phyloP scores from a whole-genome alignment of 139 green algal species.

The Astrephomene gubernaculifera region DNA sequence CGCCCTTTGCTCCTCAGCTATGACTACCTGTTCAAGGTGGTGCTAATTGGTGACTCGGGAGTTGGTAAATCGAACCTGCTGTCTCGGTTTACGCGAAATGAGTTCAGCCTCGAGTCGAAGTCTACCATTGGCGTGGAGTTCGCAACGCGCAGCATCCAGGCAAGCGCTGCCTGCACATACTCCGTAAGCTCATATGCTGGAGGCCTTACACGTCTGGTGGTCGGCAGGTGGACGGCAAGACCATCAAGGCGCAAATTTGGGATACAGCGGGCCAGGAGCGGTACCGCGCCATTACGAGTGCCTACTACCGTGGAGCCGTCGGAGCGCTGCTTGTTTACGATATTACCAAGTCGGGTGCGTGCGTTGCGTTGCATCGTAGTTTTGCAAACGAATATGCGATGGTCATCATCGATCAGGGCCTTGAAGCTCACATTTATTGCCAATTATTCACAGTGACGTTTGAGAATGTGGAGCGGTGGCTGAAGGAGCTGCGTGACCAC shows the following conservation, averaged over 20 bases:
- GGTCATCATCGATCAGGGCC: not conserved
- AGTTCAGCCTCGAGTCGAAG: conserved; percentile 99
- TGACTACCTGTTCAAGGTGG: conserved; percentile 99
- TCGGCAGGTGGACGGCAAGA: conserved; percentile 96
- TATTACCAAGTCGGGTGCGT: conserved; percentile 95
- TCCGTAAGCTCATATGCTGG: not conserved
- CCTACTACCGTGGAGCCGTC: conserved; percentile 98
- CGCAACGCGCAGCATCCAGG: conserved; percentile 98
- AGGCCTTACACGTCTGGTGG: not conserved
- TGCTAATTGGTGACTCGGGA: conserved; percentile 98
- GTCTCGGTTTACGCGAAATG: conserved; percentile 97
- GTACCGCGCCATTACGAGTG: conserved; percentile 99
- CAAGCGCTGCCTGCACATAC: too few relatives aligned
- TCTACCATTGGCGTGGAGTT: conserved; percentile 99
- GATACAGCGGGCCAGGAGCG: conserved; percentile 98
- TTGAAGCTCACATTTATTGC: not conserved
- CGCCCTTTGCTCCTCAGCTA: conserved; percentile 79
- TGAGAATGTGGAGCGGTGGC: conserved; percentile 98
- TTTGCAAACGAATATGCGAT: not conserved
- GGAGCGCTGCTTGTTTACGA: conserved; percentile 99
- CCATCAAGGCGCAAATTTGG: conserved; percentile 99
- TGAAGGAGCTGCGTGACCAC: conserved; percentile 99
- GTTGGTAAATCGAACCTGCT: conserved; percentile 99
- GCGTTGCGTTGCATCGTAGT: not conserved
- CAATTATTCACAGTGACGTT: conserved; percentile 85